Base-by-base conservation (phyloP, 768 basidiomycete species). In the Lactarius quietus region DNA sequence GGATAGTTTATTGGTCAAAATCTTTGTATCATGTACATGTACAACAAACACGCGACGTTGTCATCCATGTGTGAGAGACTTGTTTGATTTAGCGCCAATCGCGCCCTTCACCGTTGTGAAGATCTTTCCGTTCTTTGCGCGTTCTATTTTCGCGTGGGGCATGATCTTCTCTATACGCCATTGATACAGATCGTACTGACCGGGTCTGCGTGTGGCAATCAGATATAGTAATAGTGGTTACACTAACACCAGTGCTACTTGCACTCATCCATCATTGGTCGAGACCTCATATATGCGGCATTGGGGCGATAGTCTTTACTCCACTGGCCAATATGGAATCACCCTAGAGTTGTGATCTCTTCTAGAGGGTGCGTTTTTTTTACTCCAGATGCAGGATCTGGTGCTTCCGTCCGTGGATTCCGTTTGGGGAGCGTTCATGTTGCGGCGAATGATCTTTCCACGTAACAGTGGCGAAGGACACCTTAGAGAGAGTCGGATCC, bases 1-100 rank as follows among this genome's bases (percentile, higher is more conserved):
- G 59, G 62, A 67, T 64, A 60, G 69, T 57, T 59, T 33, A 56
- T 64, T 59, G 69, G 69, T 65, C 71, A 36, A 59, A 60, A 31
- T 59, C 45, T 35, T 58, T 67, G 68, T 69, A 67, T 60, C 41
- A 52, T 51, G 60, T 68, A 62, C 59, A 55, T n/a, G n/a, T n/a
- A 53, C 57, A 63, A 54, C 61, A 61, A 63, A 54, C 61, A 61
- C 43, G 43, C 28, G 57, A 54, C 35, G 57, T 36, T 62, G 65
- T 66, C 31, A 29, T 62, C 45, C 29, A 28, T 58, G 31, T 58
- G 65, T 53, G 61, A 66, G 43, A 62, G 38, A 26, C 26, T n/a
- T 15, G 31, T 52, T 9, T 58, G 33, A 43, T 26, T 28, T 29
- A 57, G 17, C 33, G 17, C 54, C n/a, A n/a, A 9, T 28, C 26